Percentiles rank a stretch among this genome's conserved stretches.
Conservation (phyloP, 2,329 filamentous ascomycete genomes). For the Elsinoe ampelina region DNA sequence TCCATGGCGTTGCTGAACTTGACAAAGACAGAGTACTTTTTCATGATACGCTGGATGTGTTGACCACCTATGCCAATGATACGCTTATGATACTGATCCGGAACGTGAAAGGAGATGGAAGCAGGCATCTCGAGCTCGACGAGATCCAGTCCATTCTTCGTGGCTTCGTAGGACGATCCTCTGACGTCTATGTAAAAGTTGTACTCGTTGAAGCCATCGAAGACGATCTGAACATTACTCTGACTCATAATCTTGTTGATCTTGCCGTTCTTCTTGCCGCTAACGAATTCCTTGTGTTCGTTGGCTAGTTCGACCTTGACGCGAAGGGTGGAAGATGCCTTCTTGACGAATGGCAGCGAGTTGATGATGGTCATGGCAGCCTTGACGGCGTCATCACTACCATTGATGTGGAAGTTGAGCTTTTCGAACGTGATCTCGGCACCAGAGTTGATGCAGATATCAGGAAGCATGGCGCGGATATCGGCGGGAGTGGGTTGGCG, state of each 20-base stretch:
- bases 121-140: slow-evolving; percentile 99
- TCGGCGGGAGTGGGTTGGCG: slow-evolving; percentile 57
- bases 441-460: slow-evolving; percentile 93
- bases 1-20: slow-evolving; percentile 99
- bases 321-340: slow-evolving; percentile 82
- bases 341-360: slow-evolving; percentile 78
- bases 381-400: slow-evolving; percentile 93
- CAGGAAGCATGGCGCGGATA: slow-evolving; percentile 80
- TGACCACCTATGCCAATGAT: slow-evolving; percentile 98
- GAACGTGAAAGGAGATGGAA: slow-evolving; percentile 97
- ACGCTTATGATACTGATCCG: slow-evolving; percentile 97
- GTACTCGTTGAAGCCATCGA: slow-evolving; percentile 98
- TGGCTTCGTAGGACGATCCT: slow-evolving; percentile 82
- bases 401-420: slow-evolving; percentile 84
- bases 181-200: slow-evolving; percentile 99
- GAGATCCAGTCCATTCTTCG: slow-evolving; percentile 81
- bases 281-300: slow-evolving; percentile 99
- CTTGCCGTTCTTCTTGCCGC: slow-evolving; percentile 99
- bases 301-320: slow-evolving; percentile 99
- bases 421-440: slow-evolving; percentile 94
- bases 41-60: slow-evolving; percentile 99
- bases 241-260: slow-evolving; percentile 99
- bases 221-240: slow-evolving; percentile 98
- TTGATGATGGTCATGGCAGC: slow-evolving; percentile 90
- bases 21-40: slow-evolving; percentile 99